Evolutionary conservation across 2,329 filamentous ascomycete genomes (phyloP).

Genomic region (Xylaria sp.): DNA sequence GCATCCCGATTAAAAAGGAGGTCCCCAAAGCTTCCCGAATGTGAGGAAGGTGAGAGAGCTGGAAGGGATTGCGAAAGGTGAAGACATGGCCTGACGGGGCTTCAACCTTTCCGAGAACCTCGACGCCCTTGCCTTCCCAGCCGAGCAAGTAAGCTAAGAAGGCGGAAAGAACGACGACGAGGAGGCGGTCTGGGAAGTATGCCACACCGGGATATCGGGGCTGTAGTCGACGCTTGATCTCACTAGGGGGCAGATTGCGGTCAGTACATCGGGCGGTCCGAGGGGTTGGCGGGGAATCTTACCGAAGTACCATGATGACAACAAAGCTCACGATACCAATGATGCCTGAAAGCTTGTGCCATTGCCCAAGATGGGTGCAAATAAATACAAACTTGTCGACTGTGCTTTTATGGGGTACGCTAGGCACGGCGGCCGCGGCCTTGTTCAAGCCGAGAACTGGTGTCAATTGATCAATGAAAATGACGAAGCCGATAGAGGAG

Average conservation of each 20-base stretch:
- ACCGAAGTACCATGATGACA: conserved; percentile 92
- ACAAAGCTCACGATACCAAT: conserved; percentile 83
- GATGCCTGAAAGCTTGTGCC: conserved; percentile 79
- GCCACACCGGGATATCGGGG: conserved; percentile 82
- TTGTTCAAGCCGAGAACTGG: conserved; percentile 84
- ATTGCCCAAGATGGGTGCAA: conserved; percentile 69
- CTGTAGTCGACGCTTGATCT: conserved; percentile 83
- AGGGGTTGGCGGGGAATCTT: conserved; percentile 47
- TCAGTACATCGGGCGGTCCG: not conserved
- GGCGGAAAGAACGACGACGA: conserved; percentile 87
- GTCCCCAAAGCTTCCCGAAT: conserved; percentile 89
- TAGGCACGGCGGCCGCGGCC: conserved; percentile 68
- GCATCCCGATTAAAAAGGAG: conserved; percentile 89
- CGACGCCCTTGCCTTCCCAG: conserved; percentile 84
- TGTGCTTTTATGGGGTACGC: conserved; percentile 85
- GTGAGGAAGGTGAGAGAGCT: conserved; percentile 78
- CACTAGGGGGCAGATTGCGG: conserved; percentile 60
- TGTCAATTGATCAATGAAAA: conserved; percentile 93
- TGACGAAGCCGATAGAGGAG: conserved; percentile 95
- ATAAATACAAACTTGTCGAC: conserved; percentile 88
- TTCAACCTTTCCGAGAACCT: conserved; percentile 84
- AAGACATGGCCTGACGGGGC: conserved; percentile 78
- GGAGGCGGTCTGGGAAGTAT: conserved; percentile 90
- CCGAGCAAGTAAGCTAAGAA: conserved; percentile 79
- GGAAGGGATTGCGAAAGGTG: conserved; percentile 87